Conservation (phyloP, 208 protist species). For the Naegleria lovaniensis region DNA sequence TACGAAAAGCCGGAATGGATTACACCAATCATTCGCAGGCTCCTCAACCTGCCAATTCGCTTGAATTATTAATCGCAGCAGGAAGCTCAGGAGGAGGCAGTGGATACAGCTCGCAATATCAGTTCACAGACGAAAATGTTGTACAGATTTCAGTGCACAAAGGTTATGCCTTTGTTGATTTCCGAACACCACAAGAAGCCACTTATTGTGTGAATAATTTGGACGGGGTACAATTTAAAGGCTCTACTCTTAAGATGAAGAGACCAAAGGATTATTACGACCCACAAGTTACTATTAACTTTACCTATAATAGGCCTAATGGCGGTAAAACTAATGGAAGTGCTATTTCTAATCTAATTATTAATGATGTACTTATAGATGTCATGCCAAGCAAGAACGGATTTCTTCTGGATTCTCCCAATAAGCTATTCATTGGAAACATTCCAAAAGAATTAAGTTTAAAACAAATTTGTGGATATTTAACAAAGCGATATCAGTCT, state of each 20-base stretch:
- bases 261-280: not conserved
- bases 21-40: not conserved
- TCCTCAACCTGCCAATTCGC: not conserved
- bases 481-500: not conserved
- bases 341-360: not conserved
- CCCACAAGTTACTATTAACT: not conserved
- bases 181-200: not conserved
- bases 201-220: not conserved
- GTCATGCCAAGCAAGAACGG: not conserved
- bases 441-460: not conserved
- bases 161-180: not conserved
- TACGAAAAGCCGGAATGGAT: not conserved
- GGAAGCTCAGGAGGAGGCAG: not conserved
- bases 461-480: not conserved
- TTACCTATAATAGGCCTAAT: not conserved
- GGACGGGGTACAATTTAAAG: not conserved
- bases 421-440: not conserved
- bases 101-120: not conserved
- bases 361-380: constrained; percentile 1
- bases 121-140: not conserved
- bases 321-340: not conserved
- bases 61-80: not conserved
- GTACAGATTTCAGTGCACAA: not conserved
- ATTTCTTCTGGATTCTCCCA: not conserved
- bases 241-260: not conserved